Base-by-base conservation (phyloP, 352 stramenopile species). In the Phytophthora sp. region DNA sequence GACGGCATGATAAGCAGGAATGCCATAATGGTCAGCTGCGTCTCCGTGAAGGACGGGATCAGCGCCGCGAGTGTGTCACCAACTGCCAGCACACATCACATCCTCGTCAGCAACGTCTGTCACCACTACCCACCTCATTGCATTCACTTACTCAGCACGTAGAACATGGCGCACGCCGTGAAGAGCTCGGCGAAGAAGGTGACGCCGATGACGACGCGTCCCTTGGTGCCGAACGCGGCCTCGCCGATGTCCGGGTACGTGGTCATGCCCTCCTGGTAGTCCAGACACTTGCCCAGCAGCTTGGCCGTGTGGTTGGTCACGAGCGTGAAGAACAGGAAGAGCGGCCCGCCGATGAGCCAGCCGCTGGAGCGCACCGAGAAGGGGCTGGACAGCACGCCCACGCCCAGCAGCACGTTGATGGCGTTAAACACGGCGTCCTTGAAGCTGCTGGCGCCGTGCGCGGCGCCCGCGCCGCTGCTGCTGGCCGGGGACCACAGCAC, bases 241-340 rank as follows among this genome's bases (percentile, higher is more conserved):
- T 93, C 81, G n/a, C 82, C 87, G 37, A 95, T 92, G 41, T 95
- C 87, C 12, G 84, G 84, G 46, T 92, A 95, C 46, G 87, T 89
- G 55, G 71, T 76, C 82, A 96, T 94, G 57, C 84, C 79, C 31
- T 90, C 78, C 69, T 95, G 79, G 57, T 92, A 91, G 49, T 85
- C 72, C 34, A 96, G 72, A 51, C 84, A 94, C 37, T 86, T 82
- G 48, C 88, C 88, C 17, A 96, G 69, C 12, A 96, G 63, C 52
- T 94, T 94, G 60, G 73, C 88, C 17, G 88, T 95, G 70, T 94
- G 79, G 68, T 94, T 96, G 17, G 88, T 94, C 52, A 92, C 76
- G n/a, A 91, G 39, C 41, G 79, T 85, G 48, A 96, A 91, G 69
- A 94, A 93, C 49, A 93, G 62, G 37, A 96, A 91, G 24, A 96